Percentiles rank a stretch among this genome's conserved stretches.
phyloP scores from a whole-genome alignment of 805 yeast genomes.

The Teunomyces stri region DNA sequence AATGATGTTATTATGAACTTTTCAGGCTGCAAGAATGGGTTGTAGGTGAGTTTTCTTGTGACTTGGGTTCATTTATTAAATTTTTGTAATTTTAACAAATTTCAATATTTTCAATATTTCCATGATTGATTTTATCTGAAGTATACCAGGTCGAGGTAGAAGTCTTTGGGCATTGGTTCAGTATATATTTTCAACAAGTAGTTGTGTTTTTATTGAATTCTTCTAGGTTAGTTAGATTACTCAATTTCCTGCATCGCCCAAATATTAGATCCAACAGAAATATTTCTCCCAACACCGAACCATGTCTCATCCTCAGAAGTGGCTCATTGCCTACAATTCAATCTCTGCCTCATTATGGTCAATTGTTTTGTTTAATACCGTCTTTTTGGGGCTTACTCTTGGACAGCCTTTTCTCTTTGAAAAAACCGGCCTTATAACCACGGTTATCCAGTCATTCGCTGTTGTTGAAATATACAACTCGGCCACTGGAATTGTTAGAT shows the following conservation, averaged over 20 bases:
- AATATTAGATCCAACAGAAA: not conserved
- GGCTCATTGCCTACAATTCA: constrained; percentile 43
- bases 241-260: not conserved
- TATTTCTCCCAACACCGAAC: constrained; percentile 1
- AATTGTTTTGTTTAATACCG: constrained; percentile 38
- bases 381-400: constrained; percentile 28
- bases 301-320: constrained; percentile 25
- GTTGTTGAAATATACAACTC: constrained; percentile 79
- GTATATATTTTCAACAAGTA: no score
- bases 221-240: not conserved
- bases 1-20: no score
- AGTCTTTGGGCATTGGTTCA: no score
- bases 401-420: constrained; percentile 70
- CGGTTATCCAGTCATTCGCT: constrained; percentile 75
- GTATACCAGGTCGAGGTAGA: no score
- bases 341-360: constrained; percentile 43
- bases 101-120: no score
- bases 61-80: no score
- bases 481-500: constrained; percentile 72
- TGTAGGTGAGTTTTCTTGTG: no score
- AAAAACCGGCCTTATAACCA: constrained; percentile 56
- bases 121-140: no score
- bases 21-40: no score
- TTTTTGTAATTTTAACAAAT: no score
- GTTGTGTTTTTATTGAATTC: no score